Base-by-base conservation (phyloP, 345 rosid genomes). In the Linum lewisii region DNA sequence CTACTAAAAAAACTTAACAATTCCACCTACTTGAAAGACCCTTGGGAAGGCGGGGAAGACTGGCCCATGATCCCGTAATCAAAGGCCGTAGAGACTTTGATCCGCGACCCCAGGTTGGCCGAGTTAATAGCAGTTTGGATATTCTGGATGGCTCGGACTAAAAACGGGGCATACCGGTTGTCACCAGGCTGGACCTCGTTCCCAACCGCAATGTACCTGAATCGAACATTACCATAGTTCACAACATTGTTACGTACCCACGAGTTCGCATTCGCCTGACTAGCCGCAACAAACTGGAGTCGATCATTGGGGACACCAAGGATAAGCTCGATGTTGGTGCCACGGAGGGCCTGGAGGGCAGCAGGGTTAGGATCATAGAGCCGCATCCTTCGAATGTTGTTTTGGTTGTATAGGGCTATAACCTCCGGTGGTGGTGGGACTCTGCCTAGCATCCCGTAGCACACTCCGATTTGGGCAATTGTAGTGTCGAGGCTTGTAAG, bases 381-480 rank as follows among this genome's bases (percentile, higher is more conserved):
- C 0, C 57, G 57, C 57, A 54, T 54, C 29, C 57, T 54, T 23
- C 57, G 57, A 4, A 54, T 54, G 57, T 54, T 54, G 18, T 65
- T 59, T 24, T 80, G 75, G 15, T 52, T 73, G 79, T 21, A 88
- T 13, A 86, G 79, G 6, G 63, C 72, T 55, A 86, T 65, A 0
- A 78, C 83, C 44, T 81, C 84, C 7, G 67, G 50, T 24, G 84
- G 51, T 29, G 90, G 88, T 1, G 85, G 38, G 68, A 79, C 73
- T 67, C 82, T 57, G 9, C 88, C 88, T 0, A 1, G 1, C 80
- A 65, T 80, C 25, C 93, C 93, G 60, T 88, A 85, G 64, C 90
- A 85, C 45, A 82, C 86, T 58, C 93, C 93, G 32, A 79, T 72
- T 58, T 85, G 82, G 8, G 78, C 85, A 64, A 38, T 82, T 81